Conservation (phyloP, 768 basidiomycete genomes). For the Amanita muscaria region DNA sequence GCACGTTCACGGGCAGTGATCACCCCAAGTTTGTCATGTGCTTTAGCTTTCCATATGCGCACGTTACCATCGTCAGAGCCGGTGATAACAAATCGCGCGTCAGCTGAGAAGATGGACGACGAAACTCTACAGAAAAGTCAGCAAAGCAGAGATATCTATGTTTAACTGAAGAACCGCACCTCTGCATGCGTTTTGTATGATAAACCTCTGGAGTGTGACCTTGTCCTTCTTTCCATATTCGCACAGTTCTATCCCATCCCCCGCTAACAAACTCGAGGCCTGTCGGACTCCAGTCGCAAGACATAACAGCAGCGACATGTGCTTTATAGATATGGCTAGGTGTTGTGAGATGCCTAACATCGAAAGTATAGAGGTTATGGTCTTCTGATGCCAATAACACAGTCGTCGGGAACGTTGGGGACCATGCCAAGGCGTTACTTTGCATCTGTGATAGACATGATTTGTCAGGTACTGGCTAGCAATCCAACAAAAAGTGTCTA, state of each 20-base stretch:
- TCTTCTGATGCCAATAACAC: constrained; percentile 96
- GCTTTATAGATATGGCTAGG: constrained; percentile 95
- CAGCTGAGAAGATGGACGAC: constrained; percentile 80
- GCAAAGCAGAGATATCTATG: no score
- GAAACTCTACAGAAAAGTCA: constrained; percentile 52
- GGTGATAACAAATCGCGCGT: constrained; percentile 83
- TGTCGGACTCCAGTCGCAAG: constrained; percentile 95
- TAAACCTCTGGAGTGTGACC: constrained; percentile 85
- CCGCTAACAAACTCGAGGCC: constrained; percentile 94
- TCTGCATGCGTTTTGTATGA: constrained; percentile 98
- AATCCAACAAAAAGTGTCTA: not conserved
- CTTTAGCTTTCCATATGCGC: constrained; percentile 90
- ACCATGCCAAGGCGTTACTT: constrained; percentile 88
- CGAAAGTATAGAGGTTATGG: constrained; percentile 97
- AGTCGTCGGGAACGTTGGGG: constrained; percentile 88
- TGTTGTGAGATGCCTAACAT: constrained; percentile 72
- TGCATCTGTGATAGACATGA: constrained; percentile 48
- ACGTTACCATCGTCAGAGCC: constrained; percentile 96
- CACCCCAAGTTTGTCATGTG: constrained; percentile 86
- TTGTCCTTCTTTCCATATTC: constrained; percentile 85
- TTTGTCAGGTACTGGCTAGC: not conserved
- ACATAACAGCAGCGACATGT: constrained; percentile 94
- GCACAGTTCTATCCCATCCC: constrained; percentile 90
- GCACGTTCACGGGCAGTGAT: constrained; percentile 86
- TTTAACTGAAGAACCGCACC: constrained; percentile 41